Conservation (phyloP, 176 grass and related monocot genomes). For the Zea mays region DNA sequence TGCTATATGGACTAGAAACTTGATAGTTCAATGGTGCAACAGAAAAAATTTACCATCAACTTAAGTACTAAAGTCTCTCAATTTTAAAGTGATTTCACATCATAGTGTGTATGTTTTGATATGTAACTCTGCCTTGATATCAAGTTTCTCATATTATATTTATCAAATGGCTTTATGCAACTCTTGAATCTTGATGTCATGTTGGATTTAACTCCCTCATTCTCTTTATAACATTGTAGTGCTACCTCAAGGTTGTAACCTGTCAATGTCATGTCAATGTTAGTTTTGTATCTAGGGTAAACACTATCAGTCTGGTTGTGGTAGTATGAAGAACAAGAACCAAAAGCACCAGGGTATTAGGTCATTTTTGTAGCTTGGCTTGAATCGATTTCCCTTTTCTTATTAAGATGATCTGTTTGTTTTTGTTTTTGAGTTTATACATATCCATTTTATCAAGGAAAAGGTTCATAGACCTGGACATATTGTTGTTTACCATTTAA, state of each 20-base stretch:
- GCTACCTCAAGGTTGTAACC: not conserved
- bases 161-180: slow-evolving; percentile 15
- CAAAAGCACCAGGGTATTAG: not conserved
- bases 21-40: not conserved
- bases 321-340: slow-evolving; percentile 11
- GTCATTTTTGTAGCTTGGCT: not conserved
- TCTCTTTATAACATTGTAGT: not conserved
- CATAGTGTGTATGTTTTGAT: not conserved
- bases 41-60: not conserved
- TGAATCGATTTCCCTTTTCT: not conserved
- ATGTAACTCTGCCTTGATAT: not conserved
- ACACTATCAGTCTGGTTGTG: not conserved
- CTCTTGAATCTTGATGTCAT: not conserved
- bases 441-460: not conserved
- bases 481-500: not conserved
- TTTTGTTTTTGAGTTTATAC: slow-evolving; percentile 1
- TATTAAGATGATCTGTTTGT: not conserved
- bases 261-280: not conserved
- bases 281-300: not conserved
- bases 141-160: not conserved
- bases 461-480: not conserved
- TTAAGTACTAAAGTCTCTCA: not conserved
- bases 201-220: not conserved
- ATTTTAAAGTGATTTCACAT: not conserved
- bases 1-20: not conserved